Base-by-base conservation (phyloP, 2,329 filamentous ascomycete genomes). In the Amauroascus verrucosus region DNA sequence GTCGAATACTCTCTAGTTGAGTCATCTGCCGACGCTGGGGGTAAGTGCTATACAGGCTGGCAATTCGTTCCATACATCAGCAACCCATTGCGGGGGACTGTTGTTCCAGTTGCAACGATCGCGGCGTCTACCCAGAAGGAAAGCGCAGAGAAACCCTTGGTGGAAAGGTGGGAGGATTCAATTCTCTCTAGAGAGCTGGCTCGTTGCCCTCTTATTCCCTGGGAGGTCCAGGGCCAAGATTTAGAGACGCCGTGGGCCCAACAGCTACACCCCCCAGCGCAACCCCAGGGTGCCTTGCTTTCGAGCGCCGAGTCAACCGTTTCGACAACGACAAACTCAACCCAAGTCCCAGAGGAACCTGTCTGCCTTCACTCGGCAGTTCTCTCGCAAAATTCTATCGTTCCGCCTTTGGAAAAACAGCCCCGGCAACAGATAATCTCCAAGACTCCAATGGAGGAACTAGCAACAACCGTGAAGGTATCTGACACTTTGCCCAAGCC, bases 21-120 rank as follows among this genome's bases (percentile, higher is more conserved):
- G 16, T 45, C 41, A 30, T n/a, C 41, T 3, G 13, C 22, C 41
- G 24, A 45, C 13, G 41, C 41, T 6, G 41, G n/a, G 1, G 44
- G 28, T 48, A 48, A 48, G 4, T 2, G 46, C 33, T 26, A 26
- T 48, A 6, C 18, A 16, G 37, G 37, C 14, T 51, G 48, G 48
- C 37, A 51, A n/a, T 24, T 44, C 37, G 38, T 51, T 38, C 48
- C 28, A 43, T 44, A 51, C 47, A 49, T 35, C 13, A 35, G 35
- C 47, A 49, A 49, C 7, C 20, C 9, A 18, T 40, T 41, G n/a
- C n/a, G 38, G 8, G 28, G 26, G 11, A 30, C 9, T 30, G 48
- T 33, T 51, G 22, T 51, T 32, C 38, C 48, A 44, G 28, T 1
- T 26, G 26, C 32, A 3, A n/a, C n/a, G n/a, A n/a, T n/a, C n/a